Conservation (phyloP, 176 grass and related monocot species). For the Avena insularis region DNA sequence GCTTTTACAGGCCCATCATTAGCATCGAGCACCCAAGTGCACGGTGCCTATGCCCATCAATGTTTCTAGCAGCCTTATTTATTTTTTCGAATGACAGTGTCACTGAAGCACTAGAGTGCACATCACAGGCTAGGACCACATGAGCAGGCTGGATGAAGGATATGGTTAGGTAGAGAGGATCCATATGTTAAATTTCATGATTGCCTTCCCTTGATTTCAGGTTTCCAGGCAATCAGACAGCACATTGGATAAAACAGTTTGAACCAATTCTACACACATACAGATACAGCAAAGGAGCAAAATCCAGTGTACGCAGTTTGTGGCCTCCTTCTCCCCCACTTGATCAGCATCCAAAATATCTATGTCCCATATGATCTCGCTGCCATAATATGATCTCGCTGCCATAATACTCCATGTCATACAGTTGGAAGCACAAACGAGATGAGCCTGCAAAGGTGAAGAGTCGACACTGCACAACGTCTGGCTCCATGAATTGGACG, state of each 20-base stretch:
- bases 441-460: background rate
- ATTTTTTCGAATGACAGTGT: background rate
- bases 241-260: background rate
- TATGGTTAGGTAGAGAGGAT: background rate
- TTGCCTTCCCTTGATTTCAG: background rate
- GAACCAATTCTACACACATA: background rate
- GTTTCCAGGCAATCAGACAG: slow-evolving; percentile 33
- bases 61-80: slow-evolving; percentile 22
- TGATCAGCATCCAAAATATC: background rate
- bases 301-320: background rate
- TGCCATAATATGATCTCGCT: background rate
- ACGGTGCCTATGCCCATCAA: slow-evolving; percentile 48
- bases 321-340: background rate
- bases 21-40: slow-evolving; percentile 22
- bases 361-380: background rate
- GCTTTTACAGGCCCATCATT: slow-evolving; percentile 35
- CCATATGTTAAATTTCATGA: background rate
- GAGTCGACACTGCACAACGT: background rate
- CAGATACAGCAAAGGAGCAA: background rate
- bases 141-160: slow-evolving; percentile 15
- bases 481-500: background rate
- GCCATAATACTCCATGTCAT: background rate
- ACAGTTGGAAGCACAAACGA: background rate
- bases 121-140: slow-evolving; percentile 9
- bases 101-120: background rate